Percentiles rank a stretch among this genome's conserved stretches.
Conservation (phyloP, 108 stramenopile species). For the Skeletonema costatum region DNA sequence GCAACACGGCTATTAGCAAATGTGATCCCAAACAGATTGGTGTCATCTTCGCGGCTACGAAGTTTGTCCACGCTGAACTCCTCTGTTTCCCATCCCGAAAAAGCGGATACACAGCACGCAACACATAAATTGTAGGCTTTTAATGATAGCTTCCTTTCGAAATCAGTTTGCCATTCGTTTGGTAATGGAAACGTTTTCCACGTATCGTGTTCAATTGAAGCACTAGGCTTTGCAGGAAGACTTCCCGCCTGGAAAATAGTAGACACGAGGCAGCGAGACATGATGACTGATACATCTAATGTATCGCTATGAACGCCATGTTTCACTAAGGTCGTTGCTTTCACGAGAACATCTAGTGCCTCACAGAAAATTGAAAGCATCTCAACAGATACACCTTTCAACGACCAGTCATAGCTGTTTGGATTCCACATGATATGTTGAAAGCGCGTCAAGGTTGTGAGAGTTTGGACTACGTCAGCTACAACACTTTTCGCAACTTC, state of each 20-base stretch:
- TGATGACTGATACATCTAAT: constrained; percentile 9
- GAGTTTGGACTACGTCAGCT: constrained; percentile 12
- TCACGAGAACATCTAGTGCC: constrained; percentile 20
- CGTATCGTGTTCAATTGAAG: neutral
- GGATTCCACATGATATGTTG: constrained; percentile 43
- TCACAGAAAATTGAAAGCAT: constrained; percentile 21
- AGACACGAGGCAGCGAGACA: constrained; percentile 21
- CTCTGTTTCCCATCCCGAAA: constrained; percentile 82
- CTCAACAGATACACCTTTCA: constrained; percentile 22
- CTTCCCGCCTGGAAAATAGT: constrained; percentile 25
- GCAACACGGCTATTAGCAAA: constrained; percentile 50
- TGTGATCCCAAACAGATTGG: constrained; percentile 68
- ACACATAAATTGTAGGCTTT: constrained; percentile 72
- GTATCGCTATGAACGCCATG: constrained; percentile 2
- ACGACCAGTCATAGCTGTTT: constrained; percentile 25
- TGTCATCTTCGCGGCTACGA: constrained; percentile 32
- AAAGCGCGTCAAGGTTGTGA: constrained; percentile 35
- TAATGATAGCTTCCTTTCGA: constrained; percentile 51
- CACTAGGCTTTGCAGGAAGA: neutral
- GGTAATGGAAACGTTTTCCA: constrained; percentile 44
- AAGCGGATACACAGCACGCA: constrained; percentile 70
- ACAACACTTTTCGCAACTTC: constrained; percentile 12
- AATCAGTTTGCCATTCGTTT: constrained; percentile 50
- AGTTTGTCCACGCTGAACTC: constrained; percentile 69
- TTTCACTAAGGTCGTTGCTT: constrained; percentile 7